Evolutionary conservation across 2,329 filamentous ascomycete species (phyloP), one percentile per base, ranked within the genome.

Genomic region (Aspergillus jensenii): DNA sequence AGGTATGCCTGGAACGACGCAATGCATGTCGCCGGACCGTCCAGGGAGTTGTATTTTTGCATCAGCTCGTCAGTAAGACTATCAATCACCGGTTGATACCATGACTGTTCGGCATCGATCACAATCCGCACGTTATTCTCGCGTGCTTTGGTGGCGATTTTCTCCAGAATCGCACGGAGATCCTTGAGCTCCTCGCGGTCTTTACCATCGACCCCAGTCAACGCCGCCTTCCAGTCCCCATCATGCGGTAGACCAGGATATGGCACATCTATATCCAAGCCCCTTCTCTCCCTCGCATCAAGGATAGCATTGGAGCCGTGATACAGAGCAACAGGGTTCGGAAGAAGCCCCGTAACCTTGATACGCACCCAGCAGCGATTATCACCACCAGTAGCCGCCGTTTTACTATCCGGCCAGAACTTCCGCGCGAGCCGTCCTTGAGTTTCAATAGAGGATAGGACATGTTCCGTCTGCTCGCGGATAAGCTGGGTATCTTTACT

Each of bases 31-130:
- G 55, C 41, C 6, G 55, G 48, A 0, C 49, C 47, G 31, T 25
- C 55, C 17, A 58, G n/a, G 11, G 49, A 33, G n/a, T 53, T 58
- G 37, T 58, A 58, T 25, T 58, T 58, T 41, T 58, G 55, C 55
- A 58, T 58, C 7, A 58, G 41, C 35, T 58, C 55, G 25, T 58
- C 55, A 6, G 55, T 53, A 19, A 58, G 23, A 27, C 55, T 58
- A 44, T 52, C 55, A 25, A 58, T 58, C 11, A 58, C 27, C 6
- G 55, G 55, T 11, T 58, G 55, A 21, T 58, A 58, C 55, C 49
- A 58, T 12, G 55, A 27, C n/a, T 58, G 55, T 15, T 58, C 55
- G 6, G 55, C 55, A 17, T 58, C 55, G 27, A 53, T 53, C 1
- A 58, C 49, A 27, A 52, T 41, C 19, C 47, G 47, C 17, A 49